Conservation (phyloP, 2,329 filamentous ascomycete species). For the Aspergillus texensis region DNA sequence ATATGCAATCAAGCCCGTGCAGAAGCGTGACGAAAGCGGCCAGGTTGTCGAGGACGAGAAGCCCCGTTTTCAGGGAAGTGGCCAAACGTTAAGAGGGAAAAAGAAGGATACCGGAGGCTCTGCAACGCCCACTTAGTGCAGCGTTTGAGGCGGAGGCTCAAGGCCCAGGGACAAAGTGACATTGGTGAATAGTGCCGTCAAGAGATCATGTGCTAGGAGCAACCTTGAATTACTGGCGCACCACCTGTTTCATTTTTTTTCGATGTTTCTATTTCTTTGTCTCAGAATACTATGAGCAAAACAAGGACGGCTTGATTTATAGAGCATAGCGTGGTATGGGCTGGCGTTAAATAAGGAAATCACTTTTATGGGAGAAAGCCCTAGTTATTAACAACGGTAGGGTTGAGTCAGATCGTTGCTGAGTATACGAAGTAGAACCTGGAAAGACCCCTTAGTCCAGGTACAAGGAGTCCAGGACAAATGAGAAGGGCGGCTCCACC, state of each 20-base stretch:
- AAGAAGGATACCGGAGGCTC: conserved; percentile 59
- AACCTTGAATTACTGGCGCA: not conserved
- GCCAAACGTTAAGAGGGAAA: conserved; percentile 78
- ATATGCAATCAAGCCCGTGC: conserved; percentile 87
- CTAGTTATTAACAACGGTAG: not conserved
- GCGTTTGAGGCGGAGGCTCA: conserved; percentile 25
- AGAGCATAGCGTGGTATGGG: conserved; percentile 30
- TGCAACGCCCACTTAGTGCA: conserved; percentile 39
- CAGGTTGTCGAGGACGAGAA: conserved; percentile 65
- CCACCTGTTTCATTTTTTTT: not conserved
- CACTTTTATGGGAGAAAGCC: conserved; percentile 8
- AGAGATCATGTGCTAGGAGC: not conserved
- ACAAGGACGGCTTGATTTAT: conserved; percentile 8
- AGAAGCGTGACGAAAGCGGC: conserved; percentile 69
- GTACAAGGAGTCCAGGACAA: not conserved
- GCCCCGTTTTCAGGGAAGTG: conserved; percentile 80
- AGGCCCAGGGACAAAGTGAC: conserved; percentile 16
- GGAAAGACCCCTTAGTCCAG: not conserved
- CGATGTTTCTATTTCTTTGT: conserved; percentile 3
- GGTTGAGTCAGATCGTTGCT: not conserved
- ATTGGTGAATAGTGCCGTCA: not conserved
- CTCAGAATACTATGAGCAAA: conserved; percentile 6
- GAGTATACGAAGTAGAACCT: not conserved
- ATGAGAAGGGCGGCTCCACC: not conserved
- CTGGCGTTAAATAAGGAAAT: conserved; percentile 26